These are phyloP conservation scores for Corynespora cassiicola DNA, from an alignment of 2,329 filamentous ascomycete species.

Conservation along the genomic window DNA sequence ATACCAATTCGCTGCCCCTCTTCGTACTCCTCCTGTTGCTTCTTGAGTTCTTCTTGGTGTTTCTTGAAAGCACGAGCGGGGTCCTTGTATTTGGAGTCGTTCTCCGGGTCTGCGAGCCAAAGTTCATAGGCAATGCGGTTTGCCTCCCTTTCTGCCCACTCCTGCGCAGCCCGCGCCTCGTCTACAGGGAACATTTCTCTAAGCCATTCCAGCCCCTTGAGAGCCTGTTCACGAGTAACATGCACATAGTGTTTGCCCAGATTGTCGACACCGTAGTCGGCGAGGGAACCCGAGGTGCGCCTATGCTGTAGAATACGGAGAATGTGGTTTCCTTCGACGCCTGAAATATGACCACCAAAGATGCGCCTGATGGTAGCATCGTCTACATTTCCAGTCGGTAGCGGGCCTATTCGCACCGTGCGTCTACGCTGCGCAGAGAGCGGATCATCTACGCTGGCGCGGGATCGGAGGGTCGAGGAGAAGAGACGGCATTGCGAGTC, in stretches of 20 bases:
- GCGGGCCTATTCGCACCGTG: constrained; percentile 37
- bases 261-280: constrained; percentile 47
- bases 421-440: constrained; percentile 32
- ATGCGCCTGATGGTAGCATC: constrained; percentile 31
- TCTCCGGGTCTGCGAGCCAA: constrained; percentile 45
- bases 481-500: constrained; percentile 30
- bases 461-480: constrained; percentile 25
- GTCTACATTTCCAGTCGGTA: constrained; percentile 36
- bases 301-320: constrained; percentile 48
- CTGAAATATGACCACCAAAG: constrained; percentile 37
- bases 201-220: constrained; percentile 44
- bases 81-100: constrained; percentile 47
- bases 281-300: constrained; percentile 46
- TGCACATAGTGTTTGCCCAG: constrained; percentile 34
- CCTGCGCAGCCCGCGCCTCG: constrained; percentile 47
- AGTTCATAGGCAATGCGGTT: constrained; percentile 47
- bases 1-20: constrained; percentile 39
- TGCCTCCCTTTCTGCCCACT: constrained; percentile 47
- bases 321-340: constrained; percentile 40
- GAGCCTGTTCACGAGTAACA: constrained; percentile 31
- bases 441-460: constrained; percentile 32
- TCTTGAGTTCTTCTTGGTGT: constrained; percentile 33
- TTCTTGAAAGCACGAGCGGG: constrained; percentile 41
- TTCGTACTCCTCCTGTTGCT: constrained; percentile 32
- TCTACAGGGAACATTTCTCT: constrained; percentile 46